A percentile compares a stretch with the other conserved stretches of the same genome.
phyloP scores from a whole-genome alignment of 345 rosid species.

The Syzygium oleosum region DNA sequence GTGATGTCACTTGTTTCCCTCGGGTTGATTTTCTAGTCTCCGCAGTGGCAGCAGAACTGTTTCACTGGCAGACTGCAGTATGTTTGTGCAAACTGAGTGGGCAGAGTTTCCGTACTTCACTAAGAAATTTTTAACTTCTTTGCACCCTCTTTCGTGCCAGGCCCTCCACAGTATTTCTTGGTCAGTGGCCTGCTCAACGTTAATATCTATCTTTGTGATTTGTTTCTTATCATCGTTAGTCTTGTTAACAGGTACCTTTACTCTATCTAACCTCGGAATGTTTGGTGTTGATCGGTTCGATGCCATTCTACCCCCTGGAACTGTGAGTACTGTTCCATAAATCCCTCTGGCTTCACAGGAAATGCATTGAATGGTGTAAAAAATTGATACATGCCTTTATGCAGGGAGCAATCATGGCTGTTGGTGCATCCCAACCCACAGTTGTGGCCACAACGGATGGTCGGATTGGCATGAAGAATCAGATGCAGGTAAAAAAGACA shows the following conservation, averaged over 20 bases:
- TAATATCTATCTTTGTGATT: neutral
- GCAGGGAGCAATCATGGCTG: slow-evolving; percentile 99
- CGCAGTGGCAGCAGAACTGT: neutral
- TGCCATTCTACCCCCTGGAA: slow-evolving; percentile 96
- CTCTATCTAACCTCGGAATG: slow-evolving; percentile 98
- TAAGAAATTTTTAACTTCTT: neutral
- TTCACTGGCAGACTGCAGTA: neutral
- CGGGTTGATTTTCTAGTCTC: neutral
- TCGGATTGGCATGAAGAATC: slow-evolving; percentile 83
- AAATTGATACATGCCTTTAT: neutral
- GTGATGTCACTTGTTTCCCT: neutral
- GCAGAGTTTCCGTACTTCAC: neutral
- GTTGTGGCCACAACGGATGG: slow-evolving; percentile 83
- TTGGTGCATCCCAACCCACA: slow-evolving; percentile 83
- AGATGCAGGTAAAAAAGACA: slow-evolving; percentile 69
- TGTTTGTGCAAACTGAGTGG: neutral
- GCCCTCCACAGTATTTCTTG: neutral
- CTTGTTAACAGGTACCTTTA: slow-evolving; percentile 60
- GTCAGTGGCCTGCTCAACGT: neutral
- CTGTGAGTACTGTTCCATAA: slow-evolving; percentile 37
- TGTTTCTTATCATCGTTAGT: neutral
- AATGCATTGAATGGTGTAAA: neutral
- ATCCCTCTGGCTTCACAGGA: neutral
- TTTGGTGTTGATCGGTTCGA: slow-evolving; percentile 95
- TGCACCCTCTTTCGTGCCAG: neutral